Evolutionary conservation across 257 asterid species (phyloP).

Genomic region (Solanum paucissectum): DNA sequence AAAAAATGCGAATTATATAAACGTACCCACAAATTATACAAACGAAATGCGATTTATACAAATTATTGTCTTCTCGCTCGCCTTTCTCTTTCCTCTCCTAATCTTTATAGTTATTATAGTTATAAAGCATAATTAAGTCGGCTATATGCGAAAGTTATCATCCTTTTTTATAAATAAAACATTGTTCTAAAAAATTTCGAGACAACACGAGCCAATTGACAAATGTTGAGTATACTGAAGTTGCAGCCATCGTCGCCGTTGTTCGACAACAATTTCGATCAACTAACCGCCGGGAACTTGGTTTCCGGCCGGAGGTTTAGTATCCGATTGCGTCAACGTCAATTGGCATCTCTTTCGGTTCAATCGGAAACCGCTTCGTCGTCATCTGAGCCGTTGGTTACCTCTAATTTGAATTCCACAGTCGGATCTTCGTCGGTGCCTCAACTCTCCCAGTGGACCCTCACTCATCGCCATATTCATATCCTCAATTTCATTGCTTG

Average conservation of each 20-base stretch:
- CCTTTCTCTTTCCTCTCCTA: no score
- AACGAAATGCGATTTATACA: fast-evolving
- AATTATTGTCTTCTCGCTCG: no score
- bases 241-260: neutral
- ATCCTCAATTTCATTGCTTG: slow-evolving; percentile 74
- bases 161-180: no score
- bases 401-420: slow-evolving; percentile 33
- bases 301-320: slow-evolving; percentile 13
- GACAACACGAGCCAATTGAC: neutral
- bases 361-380: slow-evolving; percentile 16
- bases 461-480: slow-evolving; percentile 54
- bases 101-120: no score
- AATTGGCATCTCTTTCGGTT: slow-evolving; percentile 22
- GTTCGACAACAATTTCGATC: neutral
- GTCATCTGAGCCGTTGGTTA: slow-evolving; percentile 26
- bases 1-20: no score
- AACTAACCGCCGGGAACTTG: slow-evolving; percentile 3
- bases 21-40: no score
- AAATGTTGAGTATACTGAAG: neutral
- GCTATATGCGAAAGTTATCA: no score
- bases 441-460: slow-evolving; percentile 25
- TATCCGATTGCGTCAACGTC: slow-evolving; percentile 25
- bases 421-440: slow-evolving; percentile 27
- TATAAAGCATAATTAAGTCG: no score
- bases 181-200: no score